phyloP scores from a whole-genome alignment of 495 filamentous ascomycete genomes.

The Amphirosellinia nigrospora region DNA sequence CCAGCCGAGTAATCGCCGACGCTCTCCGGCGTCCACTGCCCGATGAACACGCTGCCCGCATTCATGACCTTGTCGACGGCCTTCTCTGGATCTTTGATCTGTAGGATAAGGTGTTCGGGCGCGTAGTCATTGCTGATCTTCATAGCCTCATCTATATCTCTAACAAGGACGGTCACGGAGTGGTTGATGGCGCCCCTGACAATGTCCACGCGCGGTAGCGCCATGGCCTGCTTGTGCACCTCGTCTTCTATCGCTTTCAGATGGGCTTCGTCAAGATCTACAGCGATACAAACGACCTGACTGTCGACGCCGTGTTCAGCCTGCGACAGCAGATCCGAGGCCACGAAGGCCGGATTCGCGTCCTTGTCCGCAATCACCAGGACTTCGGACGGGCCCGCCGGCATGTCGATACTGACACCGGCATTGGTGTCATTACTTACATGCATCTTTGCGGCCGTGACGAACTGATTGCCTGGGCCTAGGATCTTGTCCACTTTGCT shows the following conservation, averaged over 20 bases:
- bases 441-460: slow-evolving; percentile 97
- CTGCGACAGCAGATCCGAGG: slow-evolving; percentile 91
- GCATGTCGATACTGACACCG: slow-evolving; percentile 97
- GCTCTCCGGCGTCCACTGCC: slow-evolving; percentile 93
- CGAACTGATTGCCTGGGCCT: slow-evolving; percentile 97
- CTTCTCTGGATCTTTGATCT: slow-evolving; percentile 74
- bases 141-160: slow-evolving; percentile 83
- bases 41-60: slow-evolving; percentile 94
- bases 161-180: slow-evolving; percentile 86
- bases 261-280: slow-evolving; percentile 74
- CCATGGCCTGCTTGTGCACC: slow-evolving; percentile 86
- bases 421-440: slow-evolving; percentile 96
- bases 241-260: slow-evolving; percentile 87
- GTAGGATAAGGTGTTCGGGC: slow-evolving; percentile 96
- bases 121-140: slow-evolving; percentile 89
- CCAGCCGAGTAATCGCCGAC: slow-evolving; percentile 98
- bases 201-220: slow-evolving; percentile 87
- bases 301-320: slow-evolving; percentile 96
- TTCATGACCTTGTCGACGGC: slow-evolving; percentile 84
- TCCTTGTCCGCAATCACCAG: slow-evolving; percentile 91
- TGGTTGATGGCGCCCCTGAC: slow-evolving; percentile 90
- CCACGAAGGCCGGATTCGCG: slow-evolving; percentile 93
- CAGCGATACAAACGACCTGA: slow-evolving; percentile 90
- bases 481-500: slow-evolving; percentile 99
- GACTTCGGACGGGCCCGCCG: slow-evolving; percentile 94